phyloP scores from a whole-genome alignment of 345 rosid species.

The Toxicodendron radicans region DNA sequence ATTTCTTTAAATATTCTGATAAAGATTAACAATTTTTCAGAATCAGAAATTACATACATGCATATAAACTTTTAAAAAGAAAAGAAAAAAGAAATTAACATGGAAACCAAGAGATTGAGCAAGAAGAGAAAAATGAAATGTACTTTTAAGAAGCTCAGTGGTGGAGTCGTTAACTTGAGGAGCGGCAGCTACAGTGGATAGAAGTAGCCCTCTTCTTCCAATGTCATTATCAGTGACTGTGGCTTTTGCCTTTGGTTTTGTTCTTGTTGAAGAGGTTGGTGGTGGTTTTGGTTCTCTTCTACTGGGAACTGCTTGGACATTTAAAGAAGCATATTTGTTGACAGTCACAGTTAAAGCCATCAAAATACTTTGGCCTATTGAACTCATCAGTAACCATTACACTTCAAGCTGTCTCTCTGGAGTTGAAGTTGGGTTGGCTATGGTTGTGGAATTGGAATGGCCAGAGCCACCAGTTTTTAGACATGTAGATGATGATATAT shows the following conservation, averaged over 20 bases:
- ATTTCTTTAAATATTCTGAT: constrained; percentile 78
- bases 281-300: constrained; percentile 39
- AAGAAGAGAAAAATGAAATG: background rate
- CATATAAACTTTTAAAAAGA: background rate
- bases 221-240: constrained; percentile 21
- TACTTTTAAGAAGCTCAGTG: constrained; percentile 76
- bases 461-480: constrained; percentile 24
- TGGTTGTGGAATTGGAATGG: background rate
- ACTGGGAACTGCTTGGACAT: constrained; percentile 61
- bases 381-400: constrained; percentile 36
- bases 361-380: constrained; percentile 71
- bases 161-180: constrained; percentile 45
- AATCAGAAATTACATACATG: background rate
- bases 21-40: background rate
- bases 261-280: background rate
- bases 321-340: constrained; percentile 81
- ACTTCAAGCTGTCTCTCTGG: constrained; percentile 7
- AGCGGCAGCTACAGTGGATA: constrained; percentile 53
- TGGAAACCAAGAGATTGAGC: background rate
- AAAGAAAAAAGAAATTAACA: background rate
- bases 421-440: too few relatives aligned
- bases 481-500: constrained; percentile 13
- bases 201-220: constrained; percentile 58
- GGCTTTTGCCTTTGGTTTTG: constrained; percentile 14
- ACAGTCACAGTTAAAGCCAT: constrained; percentile 94